Evolutionary conservation across 768 basidiomycete genomes (phyloP).

Genomic region (Mycena maculata): DNA sequence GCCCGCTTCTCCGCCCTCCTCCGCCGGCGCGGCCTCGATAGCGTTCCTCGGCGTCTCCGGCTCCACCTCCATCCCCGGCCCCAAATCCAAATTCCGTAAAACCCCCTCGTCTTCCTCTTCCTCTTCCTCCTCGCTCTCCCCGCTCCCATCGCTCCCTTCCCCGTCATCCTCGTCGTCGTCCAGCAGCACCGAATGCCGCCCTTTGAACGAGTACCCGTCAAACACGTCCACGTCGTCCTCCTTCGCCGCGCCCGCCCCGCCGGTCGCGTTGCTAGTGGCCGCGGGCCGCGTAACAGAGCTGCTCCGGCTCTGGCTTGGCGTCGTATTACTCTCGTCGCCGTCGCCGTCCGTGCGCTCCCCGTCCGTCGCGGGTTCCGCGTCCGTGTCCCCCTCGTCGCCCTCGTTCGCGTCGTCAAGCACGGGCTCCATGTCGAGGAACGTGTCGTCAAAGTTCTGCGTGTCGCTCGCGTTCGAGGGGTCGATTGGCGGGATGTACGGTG

Average conservation of each 20-base stretch:
- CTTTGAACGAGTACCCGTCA: conserved; percentile 95
- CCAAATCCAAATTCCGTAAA: conserved; percentile 47
- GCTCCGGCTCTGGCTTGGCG: conserved; percentile 83
- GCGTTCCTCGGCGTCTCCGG: conserved; percentile 73
- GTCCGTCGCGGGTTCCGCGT: conserved; percentile 79
- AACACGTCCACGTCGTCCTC: conserved; percentile 82
- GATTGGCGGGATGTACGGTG: conserved; percentile 93
- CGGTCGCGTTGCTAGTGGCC: conserved; percentile 4
- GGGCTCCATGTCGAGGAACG: conserved; percentile 96
- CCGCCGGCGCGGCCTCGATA: conserved; percentile 48
- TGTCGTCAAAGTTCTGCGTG: conserved; percentile 97
- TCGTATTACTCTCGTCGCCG: conserved; percentile 81
- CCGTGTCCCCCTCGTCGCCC: conserved; percentile 69
- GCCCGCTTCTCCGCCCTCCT: conserved; percentile 42
- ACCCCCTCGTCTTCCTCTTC: neutral
- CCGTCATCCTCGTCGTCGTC: conserved; percentile 16
- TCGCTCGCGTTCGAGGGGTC: conserved; percentile 93
- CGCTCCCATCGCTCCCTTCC: conserved; percentile 16
- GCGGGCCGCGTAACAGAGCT: conserved; percentile 73
- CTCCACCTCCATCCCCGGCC: conserved; percentile 60
- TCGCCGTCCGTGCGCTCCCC: conserved; percentile 83
- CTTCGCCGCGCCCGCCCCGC: conserved; percentile 40
- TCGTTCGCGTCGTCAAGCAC: conserved; percentile 84
- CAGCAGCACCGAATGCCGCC: conserved; percentile 77
- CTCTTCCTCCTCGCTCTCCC: conserved; percentile 1